phyloP scores from a whole-genome alignment of 164 flowering plant genomes.

The Saururus chinensis region DNA sequence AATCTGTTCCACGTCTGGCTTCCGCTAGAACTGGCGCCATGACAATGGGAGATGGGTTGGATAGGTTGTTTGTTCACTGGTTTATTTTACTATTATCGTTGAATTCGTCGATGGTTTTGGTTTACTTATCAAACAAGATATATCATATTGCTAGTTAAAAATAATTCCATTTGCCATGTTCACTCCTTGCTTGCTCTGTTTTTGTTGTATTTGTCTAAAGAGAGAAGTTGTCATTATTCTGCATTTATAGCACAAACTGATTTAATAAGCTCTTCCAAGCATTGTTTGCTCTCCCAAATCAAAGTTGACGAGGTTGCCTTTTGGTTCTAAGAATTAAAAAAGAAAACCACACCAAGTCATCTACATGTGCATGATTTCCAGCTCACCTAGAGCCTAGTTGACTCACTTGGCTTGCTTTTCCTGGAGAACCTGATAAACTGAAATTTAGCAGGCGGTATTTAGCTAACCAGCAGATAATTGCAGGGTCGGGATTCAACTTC shows the following conservation, averaged over 20 bases:
- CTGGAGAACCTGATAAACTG: no score
- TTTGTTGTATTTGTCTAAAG: not conserved
- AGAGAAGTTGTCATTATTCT: not conserved
- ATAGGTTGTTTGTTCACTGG: not conserved
- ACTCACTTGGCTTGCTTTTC: no score
- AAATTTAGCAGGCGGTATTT: no score
- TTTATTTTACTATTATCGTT: not conserved
- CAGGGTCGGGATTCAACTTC: constrained; percentile 30
- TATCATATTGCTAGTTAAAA: not conserved
- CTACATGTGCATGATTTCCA: no score
- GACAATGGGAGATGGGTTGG: not conserved
- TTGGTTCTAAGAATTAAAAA: no score
- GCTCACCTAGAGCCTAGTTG: no score
- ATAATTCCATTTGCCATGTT: not conserved
- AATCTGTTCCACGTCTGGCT: no score
- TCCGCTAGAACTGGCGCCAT: not conserved
- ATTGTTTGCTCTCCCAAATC: not conserved
- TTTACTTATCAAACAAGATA: not conserved
- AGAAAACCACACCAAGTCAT: no score
- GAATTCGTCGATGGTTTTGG: not conserved
- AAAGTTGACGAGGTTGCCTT: not conserved
- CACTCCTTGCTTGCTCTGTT: not conserved
- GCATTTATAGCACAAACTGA: not conserved
- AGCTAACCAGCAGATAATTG: not conserved
- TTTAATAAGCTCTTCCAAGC: not conserved